phyloP scores from a whole-genome alignment of 2,329 filamentous ascomycete species.

The Penicillium rolfsii region DNA sequence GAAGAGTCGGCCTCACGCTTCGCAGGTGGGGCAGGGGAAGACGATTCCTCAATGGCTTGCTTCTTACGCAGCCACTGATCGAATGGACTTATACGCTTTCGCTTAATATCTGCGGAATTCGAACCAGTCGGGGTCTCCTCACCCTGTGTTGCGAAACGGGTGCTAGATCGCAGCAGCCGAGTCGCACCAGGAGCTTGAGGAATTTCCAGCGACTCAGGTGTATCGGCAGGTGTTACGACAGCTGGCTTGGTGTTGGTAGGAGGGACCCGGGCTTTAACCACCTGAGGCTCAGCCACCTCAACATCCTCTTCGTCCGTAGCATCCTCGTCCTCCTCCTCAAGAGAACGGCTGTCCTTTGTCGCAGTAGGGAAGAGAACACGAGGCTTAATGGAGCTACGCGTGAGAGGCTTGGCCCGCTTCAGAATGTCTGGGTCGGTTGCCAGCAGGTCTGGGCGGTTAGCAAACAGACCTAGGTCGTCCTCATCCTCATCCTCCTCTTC shows the following conservation, averaged over 20 bases:
- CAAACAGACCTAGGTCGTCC: slow-evolving; percentile 49
- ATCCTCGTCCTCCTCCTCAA: slow-evolving; percentile 53
- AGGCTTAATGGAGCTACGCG: slow-evolving; percentile 62
- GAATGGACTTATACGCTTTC: slow-evolving; percentile 46
- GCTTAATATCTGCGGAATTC: slow-evolving; percentile 24
- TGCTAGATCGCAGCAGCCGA: slow-evolving; percentile 40
- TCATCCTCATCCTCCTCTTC: slow-evolving; percentile 49
- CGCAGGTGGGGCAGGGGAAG: slow-evolving; percentile 32
- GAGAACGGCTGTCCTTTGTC: slow-evolving; percentile 40
- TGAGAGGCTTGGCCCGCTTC: slow-evolving; percentile 53
- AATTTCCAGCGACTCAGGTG: slow-evolving; percentile 23
- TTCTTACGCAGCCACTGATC: slow-evolving; percentile 47
- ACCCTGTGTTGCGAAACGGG: slow-evolving; percentile 29
- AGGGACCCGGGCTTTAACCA: slow-evolving; percentile 20
- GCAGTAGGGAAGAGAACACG: slow-evolving; percentile 61
- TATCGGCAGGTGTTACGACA: slow-evolving; percentile 19
- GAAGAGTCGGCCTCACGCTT: slow-evolving; percentile 39
- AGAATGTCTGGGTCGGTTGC: slow-evolving; percentile 31
- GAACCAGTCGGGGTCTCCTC: slow-evolving; percentile 29
- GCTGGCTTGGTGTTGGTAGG: slow-evolving; percentile 20
- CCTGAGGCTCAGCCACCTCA: slow-evolving; percentile 20
- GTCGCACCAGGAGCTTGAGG: slow-evolving; percentile 37
- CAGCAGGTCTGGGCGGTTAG: slow-evolving; percentile 44
- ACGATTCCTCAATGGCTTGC: slow-evolving; percentile 30
- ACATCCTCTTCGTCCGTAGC: slow-evolving; percentile 58